Evolutionary conservation across 129 eudicot species (phyloP).

Genomic region (Glebionis coronaria): DNA sequence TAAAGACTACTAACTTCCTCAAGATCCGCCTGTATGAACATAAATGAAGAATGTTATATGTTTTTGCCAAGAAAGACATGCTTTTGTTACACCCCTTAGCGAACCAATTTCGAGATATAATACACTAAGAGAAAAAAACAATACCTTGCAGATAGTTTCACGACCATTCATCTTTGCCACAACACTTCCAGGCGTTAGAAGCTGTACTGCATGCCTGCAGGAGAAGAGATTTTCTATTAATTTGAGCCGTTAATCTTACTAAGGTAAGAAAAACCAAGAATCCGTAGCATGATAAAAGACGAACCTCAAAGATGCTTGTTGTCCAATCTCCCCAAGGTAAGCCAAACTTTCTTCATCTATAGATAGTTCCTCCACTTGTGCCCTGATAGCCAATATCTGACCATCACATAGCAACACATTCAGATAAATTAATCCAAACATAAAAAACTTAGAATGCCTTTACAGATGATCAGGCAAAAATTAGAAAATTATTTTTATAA

Average conservation of each 20-base stretch:
- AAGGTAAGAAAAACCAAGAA: not conserved
- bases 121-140: not conserved
- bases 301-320: constrained; percentile 86
- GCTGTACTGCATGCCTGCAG: constrained; percentile 87
- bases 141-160: constrained; percentile 90
- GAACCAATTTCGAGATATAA: not conserved
- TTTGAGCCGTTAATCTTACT: not conserved
- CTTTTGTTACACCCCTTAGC: too few species aligned
- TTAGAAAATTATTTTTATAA: not conserved
- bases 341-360: constrained; percentile 94
- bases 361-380: constrained; percentile 85
- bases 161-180: constrained; percentile 95
- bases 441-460: too few species aligned
- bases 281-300: constrained; percentile 1
- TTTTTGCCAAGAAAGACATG: too few species aligned
- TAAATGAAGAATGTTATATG: not conserved
- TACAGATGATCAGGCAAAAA: too few species aligned
- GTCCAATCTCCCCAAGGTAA: constrained; percentile 88
- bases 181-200: constrained; percentile 83
- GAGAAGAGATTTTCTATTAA: not conserved
- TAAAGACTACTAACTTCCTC: constrained; percentile 71
- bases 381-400: constrained; percentile 94
- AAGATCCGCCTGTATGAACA: constrained; percentile 70
- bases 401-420: constrained; percentile 14
- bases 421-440: not conserved